Conservation (phyloP, 371 early-diverging fungal genomes). For the Mortierella sp. region DNA sequence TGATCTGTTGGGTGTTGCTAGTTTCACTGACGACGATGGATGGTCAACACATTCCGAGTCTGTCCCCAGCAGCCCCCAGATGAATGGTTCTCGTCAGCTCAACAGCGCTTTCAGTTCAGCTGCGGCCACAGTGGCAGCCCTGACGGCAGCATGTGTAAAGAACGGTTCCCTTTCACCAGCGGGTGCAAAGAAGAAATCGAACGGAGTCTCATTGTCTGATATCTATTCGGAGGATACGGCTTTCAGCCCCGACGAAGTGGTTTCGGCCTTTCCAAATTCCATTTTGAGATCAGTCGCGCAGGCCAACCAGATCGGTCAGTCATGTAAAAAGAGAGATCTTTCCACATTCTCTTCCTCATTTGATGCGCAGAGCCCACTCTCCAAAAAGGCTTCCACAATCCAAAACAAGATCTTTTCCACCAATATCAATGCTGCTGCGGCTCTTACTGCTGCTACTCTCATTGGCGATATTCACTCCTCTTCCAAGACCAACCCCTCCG, state of each 20-base stretch:
- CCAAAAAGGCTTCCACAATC: conserved; percentile 27
- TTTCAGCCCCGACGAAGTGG: conserved; percentile 51
- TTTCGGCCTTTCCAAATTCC: conserved; percentile 47
- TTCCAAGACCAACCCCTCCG: neutral
- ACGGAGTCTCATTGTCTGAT: conserved; percentile 57
- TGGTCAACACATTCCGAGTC: conserved; percentile 57
- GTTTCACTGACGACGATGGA: conserved; percentile 54
- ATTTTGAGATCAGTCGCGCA: conserved; percentile 37
- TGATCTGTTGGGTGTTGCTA: conserved; percentile 62
- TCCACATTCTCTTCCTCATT: conserved; percentile 46
- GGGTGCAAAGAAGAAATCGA: conserved; percentile 34
- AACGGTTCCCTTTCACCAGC: conserved; percentile 15
- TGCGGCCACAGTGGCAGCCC: conserved; percentile 37
- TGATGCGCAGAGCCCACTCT: conserved; percentile 44
- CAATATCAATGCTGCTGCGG: conserved; percentile 17
- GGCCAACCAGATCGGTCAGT: conserved; percentile 12
- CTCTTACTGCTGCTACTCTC: conserved; percentile 27
- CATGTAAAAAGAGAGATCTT: conserved; percentile 45
- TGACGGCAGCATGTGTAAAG: conserved; percentile 24
- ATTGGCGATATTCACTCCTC: conserved; percentile 21
- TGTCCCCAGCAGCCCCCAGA: conserved; percentile 57
- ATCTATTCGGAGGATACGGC: conserved; percentile 52
- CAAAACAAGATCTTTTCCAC: conserved; percentile 8
- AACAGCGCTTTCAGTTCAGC: conserved; percentile 17
- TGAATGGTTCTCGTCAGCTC: conserved; percentile 14